These are phyloP conservation scores for Fusarium pininemorale DNA, from an alignment of 2,329 filamentous ascomycete species.

Conservation along the genomic window DNA sequence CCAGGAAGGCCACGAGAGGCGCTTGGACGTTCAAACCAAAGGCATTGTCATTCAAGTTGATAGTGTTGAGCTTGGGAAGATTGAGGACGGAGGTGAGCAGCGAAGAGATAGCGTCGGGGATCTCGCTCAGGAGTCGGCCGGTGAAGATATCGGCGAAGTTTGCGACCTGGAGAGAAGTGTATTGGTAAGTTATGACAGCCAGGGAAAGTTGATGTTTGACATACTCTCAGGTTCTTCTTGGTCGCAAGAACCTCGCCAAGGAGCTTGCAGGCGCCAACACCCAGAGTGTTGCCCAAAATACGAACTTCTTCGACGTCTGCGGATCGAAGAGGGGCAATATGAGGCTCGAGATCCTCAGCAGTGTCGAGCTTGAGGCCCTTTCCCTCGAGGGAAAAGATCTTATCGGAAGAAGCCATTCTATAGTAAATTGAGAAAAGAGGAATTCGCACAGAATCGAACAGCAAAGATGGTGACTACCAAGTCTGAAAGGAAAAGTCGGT, in stretches of 20 bases:
- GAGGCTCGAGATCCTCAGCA: constrained; percentile 83
- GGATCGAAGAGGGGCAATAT: constrained; percentile 78
- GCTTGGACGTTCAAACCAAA: constrained; percentile 96
- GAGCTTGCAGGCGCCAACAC: constrained; percentile 85
- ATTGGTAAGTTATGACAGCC: neutral
- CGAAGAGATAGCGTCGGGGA: constrained; percentile 85
- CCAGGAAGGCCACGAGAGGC: constrained; percentile 90
- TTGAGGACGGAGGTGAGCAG: constrained; percentile 88
- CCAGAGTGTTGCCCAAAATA: constrained; percentile 90
- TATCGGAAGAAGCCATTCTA: constrained; percentile 53
- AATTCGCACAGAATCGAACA: constrained; percentile 10
- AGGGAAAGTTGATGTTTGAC: constrained; percentile 20
- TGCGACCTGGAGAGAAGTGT: constrained; percentile 64
- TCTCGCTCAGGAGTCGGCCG: constrained; percentile 89
- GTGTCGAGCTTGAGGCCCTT: constrained; percentile 93
- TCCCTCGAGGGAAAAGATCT: constrained; percentile 89
- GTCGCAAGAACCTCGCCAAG: constrained; percentile 84
- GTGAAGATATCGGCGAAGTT: constrained; percentile 99
- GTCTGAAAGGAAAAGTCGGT: constrained; percentile 16
- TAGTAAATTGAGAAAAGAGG: constrained; percentile 8
- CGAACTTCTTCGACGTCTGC: constrained; percentile 86
- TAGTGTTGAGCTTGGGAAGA: constrained; percentile 84
- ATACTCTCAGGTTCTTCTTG: constrained; percentile 82
- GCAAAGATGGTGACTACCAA: constrained; percentile 19
- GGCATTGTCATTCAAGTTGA: constrained; percentile 97